Percentiles rank a stretch among this genome's conserved stretches.
phyloP scores from a whole-genome alignment of 164 flowering plant species.

The Umbilicus rupestris region DNA sequence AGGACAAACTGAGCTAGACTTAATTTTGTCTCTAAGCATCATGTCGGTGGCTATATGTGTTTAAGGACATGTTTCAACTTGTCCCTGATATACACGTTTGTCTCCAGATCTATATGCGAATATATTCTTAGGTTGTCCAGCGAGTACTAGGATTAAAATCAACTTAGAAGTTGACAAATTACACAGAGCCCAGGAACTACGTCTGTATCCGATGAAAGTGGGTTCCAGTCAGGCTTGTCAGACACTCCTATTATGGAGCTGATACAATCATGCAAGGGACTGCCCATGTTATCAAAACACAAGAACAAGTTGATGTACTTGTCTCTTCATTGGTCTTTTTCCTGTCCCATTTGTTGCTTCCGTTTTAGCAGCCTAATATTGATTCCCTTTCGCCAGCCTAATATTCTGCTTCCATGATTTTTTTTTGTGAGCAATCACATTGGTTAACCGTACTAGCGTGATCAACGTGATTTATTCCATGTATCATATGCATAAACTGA shows the following conservation, averaged over 20 bases:
- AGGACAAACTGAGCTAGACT: neutral
- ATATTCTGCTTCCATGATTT: too few relatives aligned
- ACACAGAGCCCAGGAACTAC: neutral
- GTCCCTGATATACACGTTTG: neutral
- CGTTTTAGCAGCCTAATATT: too few relatives aligned
- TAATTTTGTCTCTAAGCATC: neutral
- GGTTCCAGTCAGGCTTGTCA: neutral
- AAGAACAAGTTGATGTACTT: neutral
- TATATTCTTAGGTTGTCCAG: neutral
- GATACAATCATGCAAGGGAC: slow-evolving; percentile 2
- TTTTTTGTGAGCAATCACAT: neutral
- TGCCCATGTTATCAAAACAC: neutral
- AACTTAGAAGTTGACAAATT: neutral
- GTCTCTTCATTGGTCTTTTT: neutral
- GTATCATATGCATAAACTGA: neutral
- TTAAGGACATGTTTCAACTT: neutral
- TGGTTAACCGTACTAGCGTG: neutral
- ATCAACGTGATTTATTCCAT: neutral
- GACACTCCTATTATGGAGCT: neutral
- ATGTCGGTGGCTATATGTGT: neutral
- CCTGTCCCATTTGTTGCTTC: neutral
- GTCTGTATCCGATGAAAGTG: neutral
- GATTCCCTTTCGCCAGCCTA: too few relatives aligned
- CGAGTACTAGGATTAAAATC: neutral
- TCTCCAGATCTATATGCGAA: neutral